These are phyloP conservation scores for Pseudogymnoascus sp. DNA, from an alignment of 2,329 filamentous ascomycete species.

Conservation along the genomic window DNA sequence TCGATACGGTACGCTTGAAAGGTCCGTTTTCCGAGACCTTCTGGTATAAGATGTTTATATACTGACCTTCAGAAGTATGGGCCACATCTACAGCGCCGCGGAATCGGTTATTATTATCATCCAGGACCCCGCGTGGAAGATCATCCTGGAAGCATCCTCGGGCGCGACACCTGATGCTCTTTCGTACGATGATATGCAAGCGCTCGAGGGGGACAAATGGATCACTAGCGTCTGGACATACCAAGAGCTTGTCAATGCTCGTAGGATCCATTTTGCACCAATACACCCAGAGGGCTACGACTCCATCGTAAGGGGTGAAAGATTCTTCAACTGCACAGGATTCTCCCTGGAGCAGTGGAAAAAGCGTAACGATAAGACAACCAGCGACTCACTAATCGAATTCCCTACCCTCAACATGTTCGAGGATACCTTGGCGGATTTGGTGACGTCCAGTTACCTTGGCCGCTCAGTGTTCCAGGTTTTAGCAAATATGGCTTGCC, in stretches of 20 bases:
- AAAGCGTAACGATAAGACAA: background rate
- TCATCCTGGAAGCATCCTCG: background rate
- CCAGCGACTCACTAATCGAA: background rate
- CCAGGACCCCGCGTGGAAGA: constrained; percentile 6
- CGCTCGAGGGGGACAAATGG: constrained; percentile 11
- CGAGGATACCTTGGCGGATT: constrained; percentile 12
- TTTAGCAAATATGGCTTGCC: constrained; percentile 15
- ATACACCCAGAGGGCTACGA: background rate
- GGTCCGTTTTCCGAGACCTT: background rate
- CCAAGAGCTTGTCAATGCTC: constrained; percentile 14
- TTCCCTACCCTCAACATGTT: constrained; percentile 8
- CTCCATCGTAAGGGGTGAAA: background rate
- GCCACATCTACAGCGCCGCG: background rate
- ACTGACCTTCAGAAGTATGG: background rate
- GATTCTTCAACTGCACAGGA: background rate
- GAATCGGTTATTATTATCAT: constrained; percentile 11
- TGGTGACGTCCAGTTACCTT: constrained; percentile 12
- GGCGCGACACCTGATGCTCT: background rate
- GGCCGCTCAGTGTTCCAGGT: constrained; percentile 13
- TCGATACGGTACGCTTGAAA: constrained; percentile 17
- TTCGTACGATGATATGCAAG: background rate
- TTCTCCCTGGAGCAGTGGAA: background rate
- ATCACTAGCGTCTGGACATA: constrained; percentile 19
- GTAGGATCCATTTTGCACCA: background rate
- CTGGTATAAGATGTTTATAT: background rate